A percentile compares a stretch with the other conserved stretches of the same genome.
phyloP scores from a whole-genome alignment of 306 rosid species.

The Vigna unguiculata region DNA sequence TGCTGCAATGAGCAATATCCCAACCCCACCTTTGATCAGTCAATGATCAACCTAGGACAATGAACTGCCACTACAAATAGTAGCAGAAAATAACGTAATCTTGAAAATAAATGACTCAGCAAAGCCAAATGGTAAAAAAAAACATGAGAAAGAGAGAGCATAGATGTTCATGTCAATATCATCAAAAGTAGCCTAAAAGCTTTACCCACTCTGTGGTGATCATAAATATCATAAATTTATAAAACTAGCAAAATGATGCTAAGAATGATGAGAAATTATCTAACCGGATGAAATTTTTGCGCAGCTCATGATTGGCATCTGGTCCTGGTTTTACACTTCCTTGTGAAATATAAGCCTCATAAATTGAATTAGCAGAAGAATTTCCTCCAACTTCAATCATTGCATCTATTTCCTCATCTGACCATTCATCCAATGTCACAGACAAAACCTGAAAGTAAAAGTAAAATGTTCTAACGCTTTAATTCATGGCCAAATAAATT shows the following conservation, averaged over 20 bases:
- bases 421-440: slow-evolving; percentile 94
- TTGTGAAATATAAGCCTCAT: slow-evolving; percentile 86
- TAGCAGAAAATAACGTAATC: slow-evolving; percentile 5
- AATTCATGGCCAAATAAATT: not conserved
- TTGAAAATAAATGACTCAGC: slow-evolving; percentile 2
- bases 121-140: slow-evolving; percentile 5
- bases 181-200: not conserved
- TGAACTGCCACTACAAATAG: slow-evolving; percentile 15
- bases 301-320: slow-evolving; percentile 76
- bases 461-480: slow-evolving; percentile 22
- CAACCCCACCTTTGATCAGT: not conserved
- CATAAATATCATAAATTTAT: slow-evolving; percentile 28
- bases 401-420: slow-evolving; percentile 79
- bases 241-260: slow-evolving; percentile 16
- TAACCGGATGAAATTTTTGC: slow-evolving; percentile 83
- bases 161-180: not conserved
- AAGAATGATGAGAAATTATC: slow-evolving; percentile 38
- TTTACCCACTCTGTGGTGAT: slow-evolving; percentile 20
- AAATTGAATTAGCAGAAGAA: slow-evolving; percentile 85
- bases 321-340: slow-evolving; percentile 81
- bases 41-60: slow-evolving; percentile 8
- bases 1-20: slow-evolving; percentile 28
- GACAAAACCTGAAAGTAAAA: slow-evolving; percentile 74
- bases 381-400: slow-evolving; percentile 98
- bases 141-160: not conserved